These are phyloP conservation scores for Lodderomyces orthopsilosis DNA, from an alignment of 1,139 yeast species.

Conservation along the genomic window DNA sequence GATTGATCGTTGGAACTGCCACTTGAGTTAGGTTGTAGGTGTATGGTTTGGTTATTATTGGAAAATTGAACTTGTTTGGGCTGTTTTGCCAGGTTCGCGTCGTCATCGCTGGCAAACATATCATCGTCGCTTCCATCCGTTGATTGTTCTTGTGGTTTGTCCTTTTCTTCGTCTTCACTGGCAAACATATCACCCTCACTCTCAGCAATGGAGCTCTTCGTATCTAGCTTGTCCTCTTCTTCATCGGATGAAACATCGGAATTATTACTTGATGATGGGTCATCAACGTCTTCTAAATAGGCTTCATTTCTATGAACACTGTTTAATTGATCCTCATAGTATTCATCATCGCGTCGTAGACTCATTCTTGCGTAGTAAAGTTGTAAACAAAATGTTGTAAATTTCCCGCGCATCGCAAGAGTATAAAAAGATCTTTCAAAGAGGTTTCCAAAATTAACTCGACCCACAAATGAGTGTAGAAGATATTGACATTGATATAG, in stretches of 20 bases:
- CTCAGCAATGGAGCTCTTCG: constrained; percentile 12
- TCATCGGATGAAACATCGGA: constrained; percentile 2
- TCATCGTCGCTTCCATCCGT: constrained; percentile 27
- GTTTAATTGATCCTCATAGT: not conserved
- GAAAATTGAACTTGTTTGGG: constrained; percentile 1
- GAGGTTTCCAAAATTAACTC: too few species aligned
- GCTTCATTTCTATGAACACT: not conserved
- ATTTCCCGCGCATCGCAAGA: constrained; percentile 1
- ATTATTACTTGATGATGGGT: not conserved
- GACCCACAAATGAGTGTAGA: not conserved
- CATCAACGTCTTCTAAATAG: not conserved
- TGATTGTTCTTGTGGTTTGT: not conserved
- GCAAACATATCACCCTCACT: constrained; percentile 42
- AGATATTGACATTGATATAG: constrained; percentile 15
- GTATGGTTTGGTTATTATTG: not conserved
- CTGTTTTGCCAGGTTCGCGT: not conserved
- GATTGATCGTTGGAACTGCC: constrained; percentile 1
- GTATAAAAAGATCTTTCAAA: not conserved
- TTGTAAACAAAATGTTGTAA: not conserved
- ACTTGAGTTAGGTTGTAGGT: not conserved
- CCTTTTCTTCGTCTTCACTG: constrained; percentile 18
- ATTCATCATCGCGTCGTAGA: not conserved
- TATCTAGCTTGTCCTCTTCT: constrained; percentile 7
- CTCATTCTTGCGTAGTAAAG: not conserved
- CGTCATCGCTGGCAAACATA: constrained; percentile 37